A percentile compares a stretch with the other conserved stretches of the same genome.
These are phyloP conservation scores for Vicia villosa DNA, from an alignment of 306 rosid genomes.

Conservation along the genomic window DNA sequence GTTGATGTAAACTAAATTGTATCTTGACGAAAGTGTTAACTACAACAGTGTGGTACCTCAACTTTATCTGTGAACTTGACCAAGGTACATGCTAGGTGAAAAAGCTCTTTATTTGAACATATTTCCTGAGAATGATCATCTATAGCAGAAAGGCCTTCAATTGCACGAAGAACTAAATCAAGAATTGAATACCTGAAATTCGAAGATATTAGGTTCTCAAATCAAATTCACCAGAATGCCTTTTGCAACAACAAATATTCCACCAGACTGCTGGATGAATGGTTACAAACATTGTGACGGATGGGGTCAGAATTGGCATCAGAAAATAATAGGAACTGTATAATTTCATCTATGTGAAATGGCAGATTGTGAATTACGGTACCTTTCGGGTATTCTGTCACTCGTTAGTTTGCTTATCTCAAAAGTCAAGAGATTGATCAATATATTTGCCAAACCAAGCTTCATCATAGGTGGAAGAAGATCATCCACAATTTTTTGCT, in stretches of 20 bases:
- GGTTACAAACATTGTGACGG: conserved; percentile 13
- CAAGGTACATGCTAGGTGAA: conserved; percentile 55
- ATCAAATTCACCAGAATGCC: conserved; percentile 14
- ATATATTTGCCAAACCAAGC: conserved; percentile 73
- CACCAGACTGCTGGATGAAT: conserved; percentile 13
- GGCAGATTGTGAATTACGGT: conserved; percentile 32
- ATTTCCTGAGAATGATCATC: conserved; percentile 77
- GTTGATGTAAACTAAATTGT: conserved; percentile 5
- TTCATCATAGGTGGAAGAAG: conserved; percentile 72
- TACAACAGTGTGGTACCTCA: conserved; percentile 63
- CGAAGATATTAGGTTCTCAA: conserved; percentile 30
- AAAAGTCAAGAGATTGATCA: conserved; percentile 65
- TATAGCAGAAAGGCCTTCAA: conserved; percentile 76
- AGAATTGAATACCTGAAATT: conserved; percentile 73
- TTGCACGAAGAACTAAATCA: conserved; percentile 69
- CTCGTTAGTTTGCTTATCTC: conserved; percentile 60
- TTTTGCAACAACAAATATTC: neutral
- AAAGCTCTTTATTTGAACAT: conserved; percentile 72
- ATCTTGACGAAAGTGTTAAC: conserved; percentile 21
- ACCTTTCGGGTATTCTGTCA: conserved; percentile 85
- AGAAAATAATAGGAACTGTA: conserved; percentile 24
- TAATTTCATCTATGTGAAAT: conserved; percentile 18
- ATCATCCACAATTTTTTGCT: conserved; percentile 51
- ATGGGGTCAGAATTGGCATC: conserved; percentile 26
- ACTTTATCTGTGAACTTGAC: conserved; percentile 79